Percentiles rank a stretch among this genome's conserved stretches.
Evolutionary conservation across 352 stramenopile genomes (phyloP).

Genomic region (Pythium insidiosum): DNA sequence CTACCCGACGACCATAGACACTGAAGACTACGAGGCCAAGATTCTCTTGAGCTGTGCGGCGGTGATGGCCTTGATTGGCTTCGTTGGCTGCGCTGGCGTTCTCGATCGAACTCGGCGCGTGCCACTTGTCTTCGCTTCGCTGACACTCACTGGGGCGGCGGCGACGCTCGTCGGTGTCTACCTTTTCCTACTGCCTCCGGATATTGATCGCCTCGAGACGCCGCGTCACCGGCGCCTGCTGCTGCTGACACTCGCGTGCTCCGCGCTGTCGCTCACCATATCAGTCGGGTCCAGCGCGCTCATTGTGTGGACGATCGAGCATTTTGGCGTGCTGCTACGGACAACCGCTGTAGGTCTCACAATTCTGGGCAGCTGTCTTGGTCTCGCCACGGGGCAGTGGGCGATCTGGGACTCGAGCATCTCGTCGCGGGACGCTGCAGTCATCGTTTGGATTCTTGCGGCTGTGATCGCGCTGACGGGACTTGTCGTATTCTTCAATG

Average conservation of each 20-base stretch:
- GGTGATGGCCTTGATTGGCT: slow-evolving; percentile 1
- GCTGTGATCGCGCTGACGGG: slow-evolving; percentile 2
- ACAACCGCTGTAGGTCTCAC: slow-evolving; percentile 15
- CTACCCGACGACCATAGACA: neutral
- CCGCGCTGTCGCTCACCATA: slow-evolving; percentile 3
- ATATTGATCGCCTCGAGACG: no score
- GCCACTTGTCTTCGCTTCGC: slow-evolving; percentile 4
- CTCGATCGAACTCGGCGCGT: slow-evolving; percentile 12
- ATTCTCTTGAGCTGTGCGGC: slow-evolving; percentile 5
- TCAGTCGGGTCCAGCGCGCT: slow-evolving; percentile 3
- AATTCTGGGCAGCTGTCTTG: slow-evolving; percentile 6
- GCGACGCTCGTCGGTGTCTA: slow-evolving; percentile 9
- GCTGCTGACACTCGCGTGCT: slow-evolving; percentile 1
- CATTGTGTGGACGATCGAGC: slow-evolving; percentile 14
- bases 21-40: neutral
- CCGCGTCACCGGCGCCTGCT: no score
- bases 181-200: slow-evolving; percentile 2
- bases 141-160: slow-evolving; percentile 9
- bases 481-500: slow-evolving; percentile 3
- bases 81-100: slow-evolving; percentile 2
- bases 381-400: slow-evolving; percentile 8
- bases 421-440: neutral
- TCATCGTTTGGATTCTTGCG: slow-evolving; percentile 9
- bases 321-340: slow-evolving; percentile 15
- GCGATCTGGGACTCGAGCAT: slow-evolving; percentile 5